phyloP scores from a whole-genome alignment of 2,329 filamentous ascomycete species.

The Blastomyces gilchristii region DNA sequence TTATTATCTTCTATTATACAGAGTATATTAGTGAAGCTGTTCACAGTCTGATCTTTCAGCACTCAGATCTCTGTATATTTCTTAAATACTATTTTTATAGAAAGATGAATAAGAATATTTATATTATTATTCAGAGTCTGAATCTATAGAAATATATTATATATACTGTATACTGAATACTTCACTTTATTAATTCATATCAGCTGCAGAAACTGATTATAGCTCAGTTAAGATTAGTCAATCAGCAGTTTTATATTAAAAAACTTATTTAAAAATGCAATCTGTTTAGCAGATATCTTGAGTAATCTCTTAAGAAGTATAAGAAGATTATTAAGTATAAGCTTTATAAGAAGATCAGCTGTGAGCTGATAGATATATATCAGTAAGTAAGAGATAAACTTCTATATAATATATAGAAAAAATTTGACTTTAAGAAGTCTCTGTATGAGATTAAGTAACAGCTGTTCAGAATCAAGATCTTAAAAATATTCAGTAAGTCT shows the following conservation, averaged over 20 bases:
- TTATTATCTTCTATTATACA: neutral
- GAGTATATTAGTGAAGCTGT: conserved; percentile 15
- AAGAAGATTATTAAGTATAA: too few relatives aligned
- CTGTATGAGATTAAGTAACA: too few relatives aligned
- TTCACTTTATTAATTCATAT: conserved; percentile 18
- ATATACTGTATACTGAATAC: conserved; percentile 17
- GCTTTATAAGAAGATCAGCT: too few relatives aligned
- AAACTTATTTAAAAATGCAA: neutral
- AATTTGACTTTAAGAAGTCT: too few relatives aligned
- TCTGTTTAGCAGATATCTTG: too few relatives aligned
- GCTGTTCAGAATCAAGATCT: too few relatives aligned
- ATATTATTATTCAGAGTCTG: conserved; percentile 18
- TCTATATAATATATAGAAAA: too few relatives aligned
- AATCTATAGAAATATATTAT: conserved; percentile 19
- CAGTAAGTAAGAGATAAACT: too few relatives aligned
- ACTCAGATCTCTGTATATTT: conserved; percentile 16
- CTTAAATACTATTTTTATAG: conserved; percentile 17
- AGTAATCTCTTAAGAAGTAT: too few relatives aligned
- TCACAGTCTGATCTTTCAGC: conserved; percentile 17
- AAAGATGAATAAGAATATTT: conserved; percentile 14
- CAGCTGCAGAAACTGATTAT: conserved; percentile 18
- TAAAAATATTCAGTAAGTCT: too few relatives aligned
- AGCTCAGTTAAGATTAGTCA: conserved; percentile 18
- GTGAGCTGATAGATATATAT: too few relatives aligned
- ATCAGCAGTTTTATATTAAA: conserved; percentile 15